phyloP scores from a whole-genome alignment of 306 rosid species.

The Abrus precatorius region DNA sequence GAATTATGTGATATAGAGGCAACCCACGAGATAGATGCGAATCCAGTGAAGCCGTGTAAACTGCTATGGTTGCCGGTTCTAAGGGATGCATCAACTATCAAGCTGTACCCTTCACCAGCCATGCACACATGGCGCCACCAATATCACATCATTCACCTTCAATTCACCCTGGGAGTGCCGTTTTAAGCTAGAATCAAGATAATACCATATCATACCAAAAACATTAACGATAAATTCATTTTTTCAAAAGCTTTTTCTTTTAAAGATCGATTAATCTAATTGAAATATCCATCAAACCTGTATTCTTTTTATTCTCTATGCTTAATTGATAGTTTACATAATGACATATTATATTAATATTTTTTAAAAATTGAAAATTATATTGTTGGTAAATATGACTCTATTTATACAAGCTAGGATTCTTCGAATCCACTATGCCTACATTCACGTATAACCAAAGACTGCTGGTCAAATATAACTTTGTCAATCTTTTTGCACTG shows the following conservation, averaged over 20 bases:
- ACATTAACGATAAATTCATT: not conserved
- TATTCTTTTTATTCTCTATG: too few species aligned
- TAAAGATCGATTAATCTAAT: too few species aligned
- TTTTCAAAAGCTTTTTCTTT: too few species aligned
- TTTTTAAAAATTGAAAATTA: not conserved
- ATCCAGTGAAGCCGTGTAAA: slow-evolving; percentile 28
- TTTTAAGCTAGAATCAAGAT: not conserved
- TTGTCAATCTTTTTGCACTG: not conserved
- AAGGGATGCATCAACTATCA: slow-evolving; percentile 33
- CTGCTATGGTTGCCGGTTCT: slow-evolving; percentile 37
- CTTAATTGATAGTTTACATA: too few species aligned
- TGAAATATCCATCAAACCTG: too few species aligned
- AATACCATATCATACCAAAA: too few species aligned
- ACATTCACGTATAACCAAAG: not conserved
- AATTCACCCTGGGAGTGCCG: not conserved
- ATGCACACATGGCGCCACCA: slow-evolving; percentile 19
- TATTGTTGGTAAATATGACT: not conserved
- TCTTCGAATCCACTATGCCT: not conserved
- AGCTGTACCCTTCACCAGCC: slow-evolving; percentile 32
- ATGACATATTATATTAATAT: too few species aligned
- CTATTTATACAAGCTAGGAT: not conserved
- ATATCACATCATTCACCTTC: slow-evolving; percentile 36
- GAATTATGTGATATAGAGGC: not conserved
- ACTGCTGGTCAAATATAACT: not conserved
- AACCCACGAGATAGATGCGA: not conserved